These are phyloP conservation scores for Umbellularia californica DNA, from an alignment of 164 flowering plant genomes.

Conservation along the genomic window DNA sequence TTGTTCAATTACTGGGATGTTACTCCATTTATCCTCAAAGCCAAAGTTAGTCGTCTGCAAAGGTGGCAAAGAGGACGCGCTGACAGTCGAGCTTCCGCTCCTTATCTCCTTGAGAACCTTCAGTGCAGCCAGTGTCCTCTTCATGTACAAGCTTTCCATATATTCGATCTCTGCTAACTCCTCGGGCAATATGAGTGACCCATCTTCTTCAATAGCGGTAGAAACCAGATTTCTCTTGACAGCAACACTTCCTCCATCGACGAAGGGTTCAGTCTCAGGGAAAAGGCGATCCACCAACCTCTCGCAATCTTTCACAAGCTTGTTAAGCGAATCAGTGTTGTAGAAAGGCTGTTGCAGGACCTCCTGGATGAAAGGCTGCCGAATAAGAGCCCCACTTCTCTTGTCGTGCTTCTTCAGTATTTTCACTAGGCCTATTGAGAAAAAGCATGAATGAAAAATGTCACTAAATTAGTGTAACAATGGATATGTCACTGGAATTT, in stretches of 20 bases:
- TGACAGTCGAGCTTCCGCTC: conserved; percentile 56
- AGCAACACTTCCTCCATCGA: background rate
- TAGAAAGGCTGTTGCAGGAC: conserved; percentile 80
- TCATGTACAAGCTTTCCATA: conserved; percentile 43
- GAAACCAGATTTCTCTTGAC: background rate
- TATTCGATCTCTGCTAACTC: conserved; percentile 36
- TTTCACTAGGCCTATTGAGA: conserved; percentile 60
- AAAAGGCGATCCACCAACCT: conserved; percentile 51
- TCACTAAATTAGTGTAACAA: too few relatives aligned
- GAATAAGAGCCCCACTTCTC: conserved; percentile 67
- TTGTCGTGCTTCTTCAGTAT: conserved; percentile 83
- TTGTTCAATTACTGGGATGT: conserved; percentile 30
- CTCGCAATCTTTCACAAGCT: conserved; percentile 76
- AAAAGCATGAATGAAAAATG: background rate
- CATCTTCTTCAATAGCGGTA: background rate
- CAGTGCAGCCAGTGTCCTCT: conserved; percentile 46
- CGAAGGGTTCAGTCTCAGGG: conserved; percentile 15
- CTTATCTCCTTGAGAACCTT: conserved; percentile 45
- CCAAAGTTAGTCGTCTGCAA: conserved; percentile 23
- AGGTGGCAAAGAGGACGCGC: conserved; percentile 49
- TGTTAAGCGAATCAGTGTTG: conserved; percentile 60
- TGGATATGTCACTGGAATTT: too few relatives aligned
- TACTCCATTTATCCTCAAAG: conserved; percentile 26
- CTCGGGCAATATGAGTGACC: conserved; percentile 18
- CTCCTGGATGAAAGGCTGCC: conserved; percentile 70